Evolutionary conservation across 352 stramenopile genomes (phyloP).

Genomic region (Halophytophthora polymorphica): DNA sequence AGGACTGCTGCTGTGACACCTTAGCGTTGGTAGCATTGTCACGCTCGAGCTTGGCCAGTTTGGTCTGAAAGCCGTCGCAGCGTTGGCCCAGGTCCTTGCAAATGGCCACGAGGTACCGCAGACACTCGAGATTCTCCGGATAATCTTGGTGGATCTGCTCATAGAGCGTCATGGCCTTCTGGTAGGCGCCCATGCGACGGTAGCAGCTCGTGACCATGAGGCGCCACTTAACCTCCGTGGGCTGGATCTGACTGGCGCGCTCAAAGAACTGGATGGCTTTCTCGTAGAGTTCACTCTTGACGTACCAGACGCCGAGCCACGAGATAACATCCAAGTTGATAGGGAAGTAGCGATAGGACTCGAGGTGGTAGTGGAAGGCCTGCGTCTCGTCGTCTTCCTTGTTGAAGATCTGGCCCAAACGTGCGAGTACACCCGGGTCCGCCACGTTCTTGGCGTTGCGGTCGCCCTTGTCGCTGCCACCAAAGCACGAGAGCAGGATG

Average conservation of each 20-base stretch:
- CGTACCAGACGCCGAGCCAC: slow-evolving; percentile 96
- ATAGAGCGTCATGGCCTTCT: slow-evolving; percentile 92
- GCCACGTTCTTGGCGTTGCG: slow-evolving; percentile 64
- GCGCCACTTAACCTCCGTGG: slow-evolving; percentile 95
- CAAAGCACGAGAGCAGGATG: slow-evolving; percentile 92
- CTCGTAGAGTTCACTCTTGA: slow-evolving; percentile 96
- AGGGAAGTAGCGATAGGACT: slow-evolving; percentile 94
- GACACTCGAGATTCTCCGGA: slow-evolving; percentile 92
- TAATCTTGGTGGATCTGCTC: slow-evolving; percentile 94
- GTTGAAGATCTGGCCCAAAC: slow-evolving; percentile 93
- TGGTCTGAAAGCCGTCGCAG: slow-evolving; percentile 92
- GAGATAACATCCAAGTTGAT: slow-evolving; percentile 96
- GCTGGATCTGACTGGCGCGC: slow-evolving; percentile 92
- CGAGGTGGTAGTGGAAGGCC: slow-evolving; percentile 95
- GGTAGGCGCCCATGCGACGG: slow-evolving; percentile 91
- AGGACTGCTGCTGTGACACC: slow-evolving; percentile 28
- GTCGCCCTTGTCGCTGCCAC: slow-evolving; percentile 65
- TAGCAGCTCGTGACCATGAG: slow-evolving; percentile 97
- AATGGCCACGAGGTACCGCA: slow-evolving; percentile 90
- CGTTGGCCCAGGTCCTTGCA: slow-evolving; percentile 92
- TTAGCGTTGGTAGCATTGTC: slow-evolving; percentile 42
- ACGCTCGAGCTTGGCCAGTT: slow-evolving; percentile 89
- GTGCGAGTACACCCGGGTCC: slow-evolving; percentile 75
- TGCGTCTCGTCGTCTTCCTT: slow-evolving; percentile 93
- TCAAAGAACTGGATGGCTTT: slow-evolving; percentile 97